Base-by-base conservation (phyloP, 371 early-diverging fungal species). In the Actinomortierella wolfii region DNA sequence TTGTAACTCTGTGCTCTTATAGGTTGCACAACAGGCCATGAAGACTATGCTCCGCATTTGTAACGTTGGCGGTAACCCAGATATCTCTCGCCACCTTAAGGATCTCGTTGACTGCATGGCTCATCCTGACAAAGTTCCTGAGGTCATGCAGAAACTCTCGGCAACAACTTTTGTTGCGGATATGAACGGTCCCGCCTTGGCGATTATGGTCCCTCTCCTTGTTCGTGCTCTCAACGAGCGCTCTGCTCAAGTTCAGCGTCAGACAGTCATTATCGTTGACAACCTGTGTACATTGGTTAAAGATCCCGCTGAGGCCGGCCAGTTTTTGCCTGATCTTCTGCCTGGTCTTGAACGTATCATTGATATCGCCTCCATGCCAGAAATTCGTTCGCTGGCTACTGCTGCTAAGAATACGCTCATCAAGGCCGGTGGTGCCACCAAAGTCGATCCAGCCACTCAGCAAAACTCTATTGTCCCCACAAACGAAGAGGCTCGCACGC, bases 121-220 rank as follows among this genome's bases (percentile, higher is more conserved):
- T 40, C 82, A 88, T 55, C 93, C 93, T 8, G 79, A 82, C 15
- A 80, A 86, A 53, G 89, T 90, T 0, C 79, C 88, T 41, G 76
- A 78, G 21, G 84, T 85, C 45, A 85, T 92, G 58, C 86, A 89
- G 57, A 89, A 89, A 62, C 78, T 92, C 21, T 86, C 90, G 1
- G 83, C 85, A 42, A 90, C 90, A 18, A 92, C 93, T 21, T 92
- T 92, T 76, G 92, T 92, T 18, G 87, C 88, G 46, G 88, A 87
- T 66, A 92, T 92, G 64, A 86, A 85, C 56, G 89, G 87, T 39
- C 91, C 92, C 23, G 86, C 90, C 18, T 81, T 92, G 39, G 91
- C 93, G 64, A 86, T 92, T 62, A 86, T 91, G 86, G 89, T 89
- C 4, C 87, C 87, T 15, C 80, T 87, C 14, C 67, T 87, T 51